phyloP scores from a whole-genome alignment of 371 early-diverging fungal species.

The Rhizopus delemar region DNA sequence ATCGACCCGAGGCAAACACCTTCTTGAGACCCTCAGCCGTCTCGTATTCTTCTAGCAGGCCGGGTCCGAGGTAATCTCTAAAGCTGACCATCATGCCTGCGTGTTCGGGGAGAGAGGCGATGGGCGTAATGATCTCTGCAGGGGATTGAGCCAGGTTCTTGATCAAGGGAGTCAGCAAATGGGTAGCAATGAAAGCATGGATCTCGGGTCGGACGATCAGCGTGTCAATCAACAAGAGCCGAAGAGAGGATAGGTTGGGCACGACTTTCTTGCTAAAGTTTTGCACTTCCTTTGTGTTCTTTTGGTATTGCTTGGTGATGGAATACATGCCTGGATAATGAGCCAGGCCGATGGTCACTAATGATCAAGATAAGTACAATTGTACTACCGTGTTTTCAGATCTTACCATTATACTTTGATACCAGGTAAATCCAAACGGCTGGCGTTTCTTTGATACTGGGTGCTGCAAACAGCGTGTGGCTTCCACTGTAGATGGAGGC shows the following conservation, averaged over 20 bases:
- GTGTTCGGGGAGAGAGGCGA: slow-evolving; percentile 72
- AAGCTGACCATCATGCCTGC: slow-evolving; percentile 73
- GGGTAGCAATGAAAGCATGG: slow-evolving; percentile 63
- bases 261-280: slow-evolving; percentile 60
- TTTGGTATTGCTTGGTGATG: slow-evolving; percentile 55
- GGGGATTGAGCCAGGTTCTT: slow-evolving; percentile 36
- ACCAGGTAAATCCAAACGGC: slow-evolving; percentile 69
- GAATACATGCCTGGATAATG: slow-evolving; percentile 69
- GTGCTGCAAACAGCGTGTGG: slow-evolving; percentile 63
- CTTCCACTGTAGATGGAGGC: slow-evolving; percentile 70
- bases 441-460: slow-evolving; percentile 59
- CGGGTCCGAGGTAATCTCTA: slow-evolving; percentile 50
- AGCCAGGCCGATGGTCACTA: slow-evolving; percentile 69
- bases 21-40: slow-evolving; percentile 25
- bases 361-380: slow-evolving; percentile 9
- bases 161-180: slow-evolving; percentile 64
- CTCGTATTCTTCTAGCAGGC: slow-evolving; percentile 37
- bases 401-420: slow-evolving; percentile 54
- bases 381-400: slow-evolving; percentile 10
- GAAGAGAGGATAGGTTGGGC: slow-evolving; percentile 65
- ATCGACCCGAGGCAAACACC: slow-evolving; percentile 42
- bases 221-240: slow-evolving; percentile 73
- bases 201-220: slow-evolving; percentile 60
- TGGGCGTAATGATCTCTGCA: slow-evolving; percentile 63
- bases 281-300: slow-evolving; percentile 50